Percentiles rank a stretch among this genome's conserved stretches.
Evolutionary conservation across 768 basidiomycete species (phyloP).

Genomic region (Auriscalpium orientale): DNA sequence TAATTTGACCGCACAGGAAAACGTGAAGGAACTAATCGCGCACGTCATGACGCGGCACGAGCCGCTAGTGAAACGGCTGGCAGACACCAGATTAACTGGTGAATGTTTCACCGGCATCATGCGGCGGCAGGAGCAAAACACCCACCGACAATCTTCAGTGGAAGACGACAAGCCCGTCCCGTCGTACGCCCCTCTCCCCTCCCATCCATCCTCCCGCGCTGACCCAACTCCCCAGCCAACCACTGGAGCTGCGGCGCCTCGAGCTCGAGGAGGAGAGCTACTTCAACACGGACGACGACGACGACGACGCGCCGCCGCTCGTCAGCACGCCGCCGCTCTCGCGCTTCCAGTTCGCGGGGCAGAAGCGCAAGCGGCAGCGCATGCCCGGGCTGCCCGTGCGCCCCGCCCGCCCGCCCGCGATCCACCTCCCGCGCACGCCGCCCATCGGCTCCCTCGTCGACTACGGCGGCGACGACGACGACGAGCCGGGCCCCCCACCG

Average conservation of each 20-base stretch:
- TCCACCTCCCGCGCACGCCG: conserved; percentile 38
- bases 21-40: conserved; percentile 77
- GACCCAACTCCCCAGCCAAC: conserved; percentile 1
- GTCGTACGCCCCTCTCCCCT: conserved; percentile 28
- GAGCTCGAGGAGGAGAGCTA: conserved; percentile 88
- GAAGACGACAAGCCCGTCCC: conserved; percentile 33
- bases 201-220: not conserved
- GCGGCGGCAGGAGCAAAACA: conserved; percentile 86
- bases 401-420: conserved; percentile 15
- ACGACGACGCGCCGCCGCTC: conserved; percentile 28
- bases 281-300: conserved; percentile 78
- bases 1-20: conserved; percentile 49
- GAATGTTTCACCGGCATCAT: conserved; percentile 68
- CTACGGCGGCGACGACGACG: conserved; percentile 70
- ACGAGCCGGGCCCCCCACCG: conserved; percentile 24
- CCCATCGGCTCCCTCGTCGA: conserved; percentile 60
- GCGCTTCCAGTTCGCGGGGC: conserved; percentile 15
- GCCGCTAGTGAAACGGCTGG: conserved; percentile 53
- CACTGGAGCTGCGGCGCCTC: conserved; percentile 33
- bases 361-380: conserved; percentile 25
- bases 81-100: conserved; percentile 51
- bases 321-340: conserved; percentile 21
- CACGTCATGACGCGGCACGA: conserved; percentile 79
- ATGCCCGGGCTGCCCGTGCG: conserved; percentile 32
- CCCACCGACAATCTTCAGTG: conserved; percentile 56